Base-by-base conservation (phyloP, 306 rosid genomes). In the Psophocarpus tetragonolobus region DNA sequence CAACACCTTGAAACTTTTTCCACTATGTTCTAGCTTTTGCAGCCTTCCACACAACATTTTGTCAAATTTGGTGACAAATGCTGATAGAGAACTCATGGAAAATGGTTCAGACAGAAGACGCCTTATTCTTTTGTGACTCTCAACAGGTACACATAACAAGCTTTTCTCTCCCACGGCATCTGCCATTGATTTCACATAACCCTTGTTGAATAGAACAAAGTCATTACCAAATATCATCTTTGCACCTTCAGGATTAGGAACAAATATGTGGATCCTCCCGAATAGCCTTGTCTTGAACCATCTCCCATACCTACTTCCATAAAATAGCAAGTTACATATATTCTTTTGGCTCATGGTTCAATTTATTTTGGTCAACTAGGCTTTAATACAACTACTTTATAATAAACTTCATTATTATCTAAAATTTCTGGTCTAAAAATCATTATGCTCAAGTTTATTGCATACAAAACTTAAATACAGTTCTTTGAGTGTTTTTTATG, bases 201-300 rank as follows among this genome's bases (percentile, higher is more conserved):
- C 97, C 82, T 87, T 91, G 87, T 84, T 85, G 88, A 91, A 91
- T n/a, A 58, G 58, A 24, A 68, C 86, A 84, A 91, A 91, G 80
- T 91, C 97, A 64, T 77, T 84, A 3, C 89, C 42, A 75, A 91
- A 84, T 36, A 91, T 80, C 26, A n/a, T 77, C 83, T 47, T 84
- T 76, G 97, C 97, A 24, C 91, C 91, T 76, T 87, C 93, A 20
- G 85, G 62, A 51, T 70, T 89, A 6, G 97, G 97, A 80, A 91
- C 87, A 81, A 80, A 91, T 71, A 91, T 76, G 68, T 91, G 97
- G 73, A 80, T 66, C 87, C 86, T 87, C 15, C 97, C 92, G 26
- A 89, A 91, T 51, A 91, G 42, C 88, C 92, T 84, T 24, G 97
- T 87, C 89, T 81, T 91, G 87, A 91, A 91, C 90, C 90, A 91